Percentiles rank a stretch among this genome's conserved stretches.
phyloP scores from a whole-genome alignment of 805 yeast genomes.

The Tetrapisispora arboricola region DNA sequence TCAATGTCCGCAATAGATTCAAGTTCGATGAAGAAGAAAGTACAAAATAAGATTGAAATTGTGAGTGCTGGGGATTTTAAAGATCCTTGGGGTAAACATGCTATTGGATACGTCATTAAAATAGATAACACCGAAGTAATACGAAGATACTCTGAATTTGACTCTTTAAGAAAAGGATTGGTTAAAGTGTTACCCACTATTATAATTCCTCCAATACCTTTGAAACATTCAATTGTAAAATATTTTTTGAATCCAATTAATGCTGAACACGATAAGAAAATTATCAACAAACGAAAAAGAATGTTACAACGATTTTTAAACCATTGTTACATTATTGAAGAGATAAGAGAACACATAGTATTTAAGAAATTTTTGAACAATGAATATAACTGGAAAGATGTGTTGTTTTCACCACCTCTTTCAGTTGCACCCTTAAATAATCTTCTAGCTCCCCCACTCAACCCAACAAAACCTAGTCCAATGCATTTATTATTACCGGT shows the following conservation, averaged over 20 bases:
- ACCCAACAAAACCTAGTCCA: constrained; percentile 46
- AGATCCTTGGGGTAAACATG: constrained; percentile 68
- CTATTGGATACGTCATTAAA: constrained; percentile 72
- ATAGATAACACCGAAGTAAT: constrained; percentile 52
- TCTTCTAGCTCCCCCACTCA: constrained; percentile 50
- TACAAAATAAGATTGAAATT: constrained; percentile 34
- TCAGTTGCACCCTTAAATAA: constrained; percentile 42
- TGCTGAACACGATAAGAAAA: constrained; percentile 35
- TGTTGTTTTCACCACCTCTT: constrained; percentile 45
- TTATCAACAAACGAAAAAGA: constrained; percentile 61
- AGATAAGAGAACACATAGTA: constrained; percentile 47
- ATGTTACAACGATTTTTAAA: constrained; percentile 69
- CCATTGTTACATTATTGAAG: constrained; percentile 52
- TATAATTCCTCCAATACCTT: constrained; percentile 90
- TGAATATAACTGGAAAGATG: constrained; percentile 75
- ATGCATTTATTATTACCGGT: constrained; percentile 54
- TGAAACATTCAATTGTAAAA: constrained; percentile 55
- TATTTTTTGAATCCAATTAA: constrained; percentile 35
- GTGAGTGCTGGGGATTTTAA: constrained; percentile 77
- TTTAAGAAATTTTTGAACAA: constrained; percentile 80
- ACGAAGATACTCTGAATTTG: constrained; percentile 88
- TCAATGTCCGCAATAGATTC: constrained; percentile 19
- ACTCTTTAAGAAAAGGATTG: constrained; percentile 62
- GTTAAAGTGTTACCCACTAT: constrained; percentile 67
- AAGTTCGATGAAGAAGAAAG: constrained; percentile 1